Conservation (phyloP, 1,139 yeast species). For the Nakaseomyces kungkrabaensis region DNA sequence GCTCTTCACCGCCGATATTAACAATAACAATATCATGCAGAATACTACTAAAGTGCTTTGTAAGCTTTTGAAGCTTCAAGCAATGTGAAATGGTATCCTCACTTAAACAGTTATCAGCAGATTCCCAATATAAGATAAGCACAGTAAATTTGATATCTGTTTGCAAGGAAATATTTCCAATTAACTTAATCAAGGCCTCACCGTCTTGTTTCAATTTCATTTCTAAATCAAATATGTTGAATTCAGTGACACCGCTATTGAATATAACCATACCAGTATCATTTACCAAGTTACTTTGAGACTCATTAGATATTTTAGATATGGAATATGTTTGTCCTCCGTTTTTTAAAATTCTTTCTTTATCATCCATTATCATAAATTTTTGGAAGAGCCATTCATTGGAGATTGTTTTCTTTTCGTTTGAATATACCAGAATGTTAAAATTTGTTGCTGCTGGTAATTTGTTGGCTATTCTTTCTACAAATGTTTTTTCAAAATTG, state of each 20-base stretch:
- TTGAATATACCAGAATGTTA: conserved; percentile 18
- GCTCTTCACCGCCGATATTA: conserved; percentile 19
- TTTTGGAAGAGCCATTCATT: conserved; percentile 24
- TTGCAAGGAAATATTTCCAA: conserved; percentile 29
- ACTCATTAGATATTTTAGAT: conserved; percentile 10
- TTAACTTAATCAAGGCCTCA: conserved; percentile 27
- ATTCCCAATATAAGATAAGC: conserved; percentile 32
- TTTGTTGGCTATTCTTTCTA: conserved; percentile 9
- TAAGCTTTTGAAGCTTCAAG: conserved; percentile 21
- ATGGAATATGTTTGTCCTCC: neutral
- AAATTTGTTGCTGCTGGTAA: conserved; percentile 10
- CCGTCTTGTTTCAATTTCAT: conserved; percentile 29
- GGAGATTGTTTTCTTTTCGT: conserved; percentile 21
- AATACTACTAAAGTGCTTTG: conserved; percentile 19
- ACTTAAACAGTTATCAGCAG: conserved; percentile 24
- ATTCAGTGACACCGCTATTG: conserved; percentile 31
- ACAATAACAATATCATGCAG: conserved; percentile 21
- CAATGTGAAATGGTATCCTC: conserved; percentile 15
- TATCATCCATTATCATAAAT: conserved; percentile 9
- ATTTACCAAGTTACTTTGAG: conserved; percentile 15
- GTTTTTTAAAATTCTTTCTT: neutral
- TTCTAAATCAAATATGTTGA: conserved; percentile 27
- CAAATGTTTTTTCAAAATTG: conserved; percentile 16
- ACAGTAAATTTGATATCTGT: conserved; percentile 29
- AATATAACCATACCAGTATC: conserved; percentile 30